Conservation (phyloP, 257 asterid genomes). For the Fraxinus pennsylvanica region DNA sequence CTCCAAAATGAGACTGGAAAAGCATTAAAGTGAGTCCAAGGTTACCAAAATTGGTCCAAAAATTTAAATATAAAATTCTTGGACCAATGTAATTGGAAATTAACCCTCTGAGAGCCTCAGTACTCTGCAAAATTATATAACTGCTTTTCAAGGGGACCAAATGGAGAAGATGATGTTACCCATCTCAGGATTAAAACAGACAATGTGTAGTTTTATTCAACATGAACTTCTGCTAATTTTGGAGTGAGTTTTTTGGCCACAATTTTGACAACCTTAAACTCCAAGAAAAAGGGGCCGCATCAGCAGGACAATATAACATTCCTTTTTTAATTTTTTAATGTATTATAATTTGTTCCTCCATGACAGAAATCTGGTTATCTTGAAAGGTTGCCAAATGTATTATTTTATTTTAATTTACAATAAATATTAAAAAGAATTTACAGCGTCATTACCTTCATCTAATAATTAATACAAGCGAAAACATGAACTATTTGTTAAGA, state of each 20-base stretch:
- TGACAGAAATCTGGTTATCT: not conserved
- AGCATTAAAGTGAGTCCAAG: slow-evolving; percentile 41
- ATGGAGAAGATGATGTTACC: slow-evolving; percentile 41
- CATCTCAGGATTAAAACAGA: slow-evolving; percentile 38
- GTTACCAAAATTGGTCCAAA: slow-evolving; percentile 55
- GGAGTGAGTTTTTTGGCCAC: slow-evolving; percentile 31
- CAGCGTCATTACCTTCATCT: too few species aligned
- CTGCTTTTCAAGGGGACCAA: slow-evolving; percentile 40
- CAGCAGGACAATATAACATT: slow-evolving; percentile 19
- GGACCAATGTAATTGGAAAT: not conserved
- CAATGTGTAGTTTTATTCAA: slow-evolving; percentile 17
- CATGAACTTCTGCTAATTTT: slow-evolving; percentile 27
- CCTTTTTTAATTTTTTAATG: too few species aligned
- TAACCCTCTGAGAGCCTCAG: not conserved
- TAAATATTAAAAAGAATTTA: too few species aligned
- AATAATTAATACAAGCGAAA: too few species aligned
- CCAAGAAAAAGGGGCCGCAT: slow-evolving; percentile 40
- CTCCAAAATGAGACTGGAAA: slow-evolving; percentile 26
- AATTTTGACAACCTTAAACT: slow-evolving; percentile 43
- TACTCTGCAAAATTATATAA: slow-evolving; percentile 18
- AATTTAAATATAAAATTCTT: slow-evolving; percentile 20
- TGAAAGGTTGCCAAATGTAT: too few species aligned
- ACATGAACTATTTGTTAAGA: too few species aligned
- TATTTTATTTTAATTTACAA: too few species aligned
- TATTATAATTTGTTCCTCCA: not conserved